Conservation (phyloP, 768 basidiomycete genomes). For the Trametes punicea region DNA sequence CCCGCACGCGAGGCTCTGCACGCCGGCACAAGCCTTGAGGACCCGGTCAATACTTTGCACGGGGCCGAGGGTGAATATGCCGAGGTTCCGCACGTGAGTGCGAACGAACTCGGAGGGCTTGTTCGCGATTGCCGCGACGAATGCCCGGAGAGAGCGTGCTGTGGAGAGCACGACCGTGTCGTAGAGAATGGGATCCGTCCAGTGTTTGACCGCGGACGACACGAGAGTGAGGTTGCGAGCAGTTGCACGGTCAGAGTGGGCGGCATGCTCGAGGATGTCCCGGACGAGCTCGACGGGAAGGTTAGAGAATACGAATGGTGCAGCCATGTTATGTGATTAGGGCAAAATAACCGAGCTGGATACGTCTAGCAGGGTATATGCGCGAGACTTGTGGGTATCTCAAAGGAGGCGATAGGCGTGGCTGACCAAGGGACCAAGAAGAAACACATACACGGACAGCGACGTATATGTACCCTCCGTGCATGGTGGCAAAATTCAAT, state of each 20-base stretch:
- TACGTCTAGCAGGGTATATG: slow-evolving; percentile 6
- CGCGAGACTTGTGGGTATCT: slow-evolving; percentile 8
- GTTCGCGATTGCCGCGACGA: slow-evolving; percentile 27
- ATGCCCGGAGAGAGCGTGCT: slow-evolving; percentile 30
- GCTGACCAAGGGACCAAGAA: not conserved
- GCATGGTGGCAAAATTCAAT: not conserved
- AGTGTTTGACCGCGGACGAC: slow-evolving; percentile 31
- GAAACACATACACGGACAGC: no score
- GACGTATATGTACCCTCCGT: not conserved
- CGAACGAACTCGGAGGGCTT: slow-evolving; percentile 27
- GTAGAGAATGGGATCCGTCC: slow-evolving; percentile 36
- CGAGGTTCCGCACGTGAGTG: slow-evolving; percentile 32
- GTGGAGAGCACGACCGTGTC: slow-evolving; percentile 36
- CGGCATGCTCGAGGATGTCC: slow-evolving; percentile 36
- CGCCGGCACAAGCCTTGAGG: slow-evolving; percentile 31
- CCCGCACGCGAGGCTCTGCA: slow-evolving; percentile 35
- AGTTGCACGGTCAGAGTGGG: slow-evolving; percentile 26
- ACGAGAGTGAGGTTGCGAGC: slow-evolving; percentile 36
- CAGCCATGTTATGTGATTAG: slow-evolving; percentile 4
- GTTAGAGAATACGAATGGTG: slow-evolving; percentile 22
- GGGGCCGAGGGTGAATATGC: slow-evolving; percentile 36
- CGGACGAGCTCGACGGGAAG: slow-evolving; percentile 36
- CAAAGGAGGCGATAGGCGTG: not conserved
- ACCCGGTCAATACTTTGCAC: slow-evolving; percentile 31
- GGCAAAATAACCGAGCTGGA: not conserved